Evolutionary conservation across 2,329 filamentous ascomycete genomes (phyloP).

Genomic region (Fusarium verrucosum): DNA sequence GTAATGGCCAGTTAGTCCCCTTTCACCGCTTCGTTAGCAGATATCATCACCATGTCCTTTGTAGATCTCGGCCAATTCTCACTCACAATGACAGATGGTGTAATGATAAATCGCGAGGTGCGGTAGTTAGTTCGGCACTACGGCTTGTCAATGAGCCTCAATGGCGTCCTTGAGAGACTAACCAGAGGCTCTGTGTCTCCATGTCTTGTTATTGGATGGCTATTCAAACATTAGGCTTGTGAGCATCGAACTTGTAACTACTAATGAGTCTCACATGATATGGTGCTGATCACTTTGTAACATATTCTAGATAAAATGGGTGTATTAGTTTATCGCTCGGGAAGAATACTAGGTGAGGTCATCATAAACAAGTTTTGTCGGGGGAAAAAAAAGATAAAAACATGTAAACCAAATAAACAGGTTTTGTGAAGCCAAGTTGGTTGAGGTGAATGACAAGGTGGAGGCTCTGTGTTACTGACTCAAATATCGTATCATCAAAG

Average conservation of each 20-base stretch:
- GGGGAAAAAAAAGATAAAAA: too few relatives aligned
- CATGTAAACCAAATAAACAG: too few relatives aligned
- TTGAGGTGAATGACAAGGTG: not conserved
- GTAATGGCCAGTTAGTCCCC: not conserved
- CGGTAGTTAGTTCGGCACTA: not conserved
- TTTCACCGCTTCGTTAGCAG: conserved; percentile 18
- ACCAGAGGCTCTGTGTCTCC: not conserved
- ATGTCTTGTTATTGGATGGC: not conserved
- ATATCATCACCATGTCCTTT: not conserved
- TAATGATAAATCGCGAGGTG: not conserved
- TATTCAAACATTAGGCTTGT: not conserved
- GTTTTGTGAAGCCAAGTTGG: not conserved
- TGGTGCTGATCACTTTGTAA: not conserved
- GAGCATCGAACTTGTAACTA: too few relatives aligned
- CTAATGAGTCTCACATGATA: not conserved
- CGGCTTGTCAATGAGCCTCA: not conserved
- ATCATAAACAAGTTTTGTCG: not conserved
- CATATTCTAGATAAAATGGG: too few relatives aligned
- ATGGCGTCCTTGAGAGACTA: not conserved
- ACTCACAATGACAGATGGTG: not conserved
- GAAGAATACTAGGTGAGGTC: too few relatives aligned
- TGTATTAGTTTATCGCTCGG: too few relatives aligned
- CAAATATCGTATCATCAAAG: not conserved
- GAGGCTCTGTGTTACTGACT: not conserved
- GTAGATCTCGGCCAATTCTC: not conserved